Evolutionary conservation across 306 rosid species (phyloP), one percentile per base, ranked within the genome.

Genomic region (Mimosa pudica): DNA sequence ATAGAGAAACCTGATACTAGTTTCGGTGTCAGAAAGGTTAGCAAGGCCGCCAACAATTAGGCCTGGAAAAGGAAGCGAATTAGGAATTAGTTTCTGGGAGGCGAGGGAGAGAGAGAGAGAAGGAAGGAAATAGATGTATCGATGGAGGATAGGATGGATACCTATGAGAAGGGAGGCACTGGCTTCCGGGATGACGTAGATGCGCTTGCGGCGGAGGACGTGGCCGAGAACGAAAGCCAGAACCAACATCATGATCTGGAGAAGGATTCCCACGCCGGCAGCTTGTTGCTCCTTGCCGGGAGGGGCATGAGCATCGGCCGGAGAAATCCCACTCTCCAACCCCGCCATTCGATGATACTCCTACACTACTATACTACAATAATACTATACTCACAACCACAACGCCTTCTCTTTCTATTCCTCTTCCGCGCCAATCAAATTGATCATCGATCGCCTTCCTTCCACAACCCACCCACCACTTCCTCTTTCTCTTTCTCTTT

Each of bases 191-290:
- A 95, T 89, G 79, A 91, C 80, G 72, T 93, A 93, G 83, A 95
- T 75, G 81, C 87, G 93, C 80, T 93, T 94, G 58, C 98, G 99
- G 68, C 99, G 98, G 51, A 95, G 99, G 64, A 95, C 97, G 70
- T 95, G 99, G 38, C 99, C 99, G 14, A 95, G 93, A 73, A 95
- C 98, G 88, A 95, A 95, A 54, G 99, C 93, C 71, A 95, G 76
- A 20, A 95, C 99, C 33, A 95, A 86, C 99, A 95, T 95, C 99
- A 95, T 95, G 92, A 95, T 95, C 94, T 95, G 99, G 33, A 95
- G 98, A 70, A 95, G 99, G 73, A 95, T 93, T 81, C 99, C 99
- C 44, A 95, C 96, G 41, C 99, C 99, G 79, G 99, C 99, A 35
- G 99, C 99, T 81, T 95, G 99, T 78, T 95, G 99, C 48, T 93